Percentiles rank a stretch among this genome's conserved stretches.
Evolutionary conservation across 306 rosid species (phyloP).

Genomic region (Glycyrrhiza uralensis): DNA sequence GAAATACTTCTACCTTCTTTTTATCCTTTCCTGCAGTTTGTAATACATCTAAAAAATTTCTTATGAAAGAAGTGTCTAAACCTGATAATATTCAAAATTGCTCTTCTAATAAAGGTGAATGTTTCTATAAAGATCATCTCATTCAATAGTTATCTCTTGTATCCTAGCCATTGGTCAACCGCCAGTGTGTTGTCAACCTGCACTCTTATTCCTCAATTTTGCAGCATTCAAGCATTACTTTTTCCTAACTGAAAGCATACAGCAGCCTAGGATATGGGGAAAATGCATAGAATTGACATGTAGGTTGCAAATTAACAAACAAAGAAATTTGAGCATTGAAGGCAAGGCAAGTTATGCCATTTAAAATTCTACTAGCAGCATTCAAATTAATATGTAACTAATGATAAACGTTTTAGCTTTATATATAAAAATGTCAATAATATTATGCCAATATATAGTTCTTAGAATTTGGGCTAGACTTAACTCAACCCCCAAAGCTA

Average conservation of each 20-base stretch:
- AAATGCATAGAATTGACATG: conserved; percentile 9
- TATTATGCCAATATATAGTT: neutral
- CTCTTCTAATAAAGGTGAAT: neutral
- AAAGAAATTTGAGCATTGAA: conserved; percentile 2
- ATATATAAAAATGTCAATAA: conserved; percentile 8
- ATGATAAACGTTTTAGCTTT: neutral
- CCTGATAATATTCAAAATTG: neutral
- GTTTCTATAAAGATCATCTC: neutral
- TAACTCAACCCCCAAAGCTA: too few relatives aligned
- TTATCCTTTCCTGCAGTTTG: neutral
- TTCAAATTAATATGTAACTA: conserved; percentile 8
- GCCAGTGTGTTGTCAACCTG: neutral
- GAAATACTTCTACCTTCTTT: neutral
- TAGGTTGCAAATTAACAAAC: neutral
- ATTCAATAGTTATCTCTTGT: conserved; percentile 5
- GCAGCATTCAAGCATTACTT: neutral
- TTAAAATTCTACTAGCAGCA: neutral
- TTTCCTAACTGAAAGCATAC: conserved; percentile 16
- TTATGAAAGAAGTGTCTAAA: neutral
- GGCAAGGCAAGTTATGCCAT: neutral
- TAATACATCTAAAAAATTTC: neutral
- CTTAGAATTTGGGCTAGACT: too few relatives aligned
- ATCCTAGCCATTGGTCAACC: neutral
- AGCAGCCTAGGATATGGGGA: neutral
- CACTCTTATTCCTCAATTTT: neutral